Conservation (phyloP, 257 asterid genomes). For the Petrea volubilis region DNA sequence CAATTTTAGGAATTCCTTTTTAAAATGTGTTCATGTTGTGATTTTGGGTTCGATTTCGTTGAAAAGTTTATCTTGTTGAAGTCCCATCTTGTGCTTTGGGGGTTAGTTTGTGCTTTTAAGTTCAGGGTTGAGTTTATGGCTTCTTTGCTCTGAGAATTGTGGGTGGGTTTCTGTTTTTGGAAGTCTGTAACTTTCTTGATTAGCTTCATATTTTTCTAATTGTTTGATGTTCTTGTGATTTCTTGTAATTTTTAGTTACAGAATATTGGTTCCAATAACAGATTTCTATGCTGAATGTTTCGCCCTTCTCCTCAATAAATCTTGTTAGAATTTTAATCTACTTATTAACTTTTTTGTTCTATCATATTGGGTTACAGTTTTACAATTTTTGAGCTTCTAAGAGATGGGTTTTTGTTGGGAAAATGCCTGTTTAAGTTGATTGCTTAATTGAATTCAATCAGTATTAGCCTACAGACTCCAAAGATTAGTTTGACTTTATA, state of each 20-base stretch:
- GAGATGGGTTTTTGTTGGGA: neutral
- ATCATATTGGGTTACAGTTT: neutral
- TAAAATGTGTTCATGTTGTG: too few species aligned
- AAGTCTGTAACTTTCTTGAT: slow-evolving; percentile 5
- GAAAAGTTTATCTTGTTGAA: neutral
- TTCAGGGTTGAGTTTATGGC: slow-evolving; percentile 22
- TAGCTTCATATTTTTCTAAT: neutral
- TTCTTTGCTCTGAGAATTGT: neutral
- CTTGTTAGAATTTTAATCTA: neutral
- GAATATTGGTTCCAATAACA: neutral
- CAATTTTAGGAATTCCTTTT: neutral
- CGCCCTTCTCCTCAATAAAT: neutral
- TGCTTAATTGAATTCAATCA: neutral
- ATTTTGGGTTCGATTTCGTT: neutral
- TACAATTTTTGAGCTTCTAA: neutral
- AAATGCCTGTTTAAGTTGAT: neutral
- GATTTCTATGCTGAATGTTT: neutral
- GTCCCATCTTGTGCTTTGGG: neutral
- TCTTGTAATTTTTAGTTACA: neutral
- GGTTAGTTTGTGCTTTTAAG: neutral
- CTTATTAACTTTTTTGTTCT: neutral
- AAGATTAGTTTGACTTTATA: neutral
- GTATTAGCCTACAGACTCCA: neutral
- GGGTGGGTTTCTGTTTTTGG: neutral
- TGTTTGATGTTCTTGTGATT: neutral